These are phyloP conservation scores for Phaeoacremonium minimum DNA, from an alignment of 2,329 filamentous ascomycete species.

Conservation along the genomic window DNA sequence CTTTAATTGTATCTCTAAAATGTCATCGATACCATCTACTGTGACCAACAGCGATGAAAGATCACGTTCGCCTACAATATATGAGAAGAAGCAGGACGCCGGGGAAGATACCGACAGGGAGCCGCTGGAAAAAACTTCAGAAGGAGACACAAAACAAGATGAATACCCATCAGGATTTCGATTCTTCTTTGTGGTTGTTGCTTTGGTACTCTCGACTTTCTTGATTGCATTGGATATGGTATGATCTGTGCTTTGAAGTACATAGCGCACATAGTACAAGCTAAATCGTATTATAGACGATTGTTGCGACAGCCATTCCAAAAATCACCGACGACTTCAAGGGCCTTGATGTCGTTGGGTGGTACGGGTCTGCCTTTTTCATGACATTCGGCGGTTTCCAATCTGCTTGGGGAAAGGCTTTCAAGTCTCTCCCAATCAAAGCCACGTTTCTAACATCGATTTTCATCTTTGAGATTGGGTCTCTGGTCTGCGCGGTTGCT, in stretches of 20 bases:
- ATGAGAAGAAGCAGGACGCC: slow-evolving; percentile 2
- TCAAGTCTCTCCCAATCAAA: slow-evolving; percentile 33
- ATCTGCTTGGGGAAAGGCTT: slow-evolving; percentile 19
- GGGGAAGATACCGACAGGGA: slow-evolving; percentile 2
- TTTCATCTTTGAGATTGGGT: slow-evolving; percentile 38
- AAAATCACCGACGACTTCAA: slow-evolving; percentile 24
- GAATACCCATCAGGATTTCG: slow-evolving; percentile 34
- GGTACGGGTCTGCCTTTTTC: slow-evolving; percentile 41
- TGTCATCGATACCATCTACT: too few species aligned
- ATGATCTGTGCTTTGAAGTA: too few species aligned
- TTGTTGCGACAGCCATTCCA: slow-evolving; percentile 36
- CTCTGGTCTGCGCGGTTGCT: slow-evolving; percentile 36
- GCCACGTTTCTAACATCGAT: slow-evolving; percentile 32
- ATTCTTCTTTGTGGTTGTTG: slow-evolving; percentile 38
- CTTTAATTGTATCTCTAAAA: too few species aligned
- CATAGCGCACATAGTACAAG: too few species aligned
- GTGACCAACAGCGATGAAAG: too few species aligned
- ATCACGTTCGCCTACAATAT: too few species aligned
- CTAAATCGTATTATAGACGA: slow-evolving; percentile 23
- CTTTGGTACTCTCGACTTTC: slow-evolving; percentile 42
- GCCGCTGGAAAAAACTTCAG: not conserved
- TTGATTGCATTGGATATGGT: slow-evolving; percentile 45
- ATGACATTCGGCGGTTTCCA: slow-evolving; percentile 20
- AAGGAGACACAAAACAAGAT: slow-evolving; percentile 20
- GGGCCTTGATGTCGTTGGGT: slow-evolving; percentile 33